phyloP scores from a whole-genome alignment of 768 basidiomycete genomes.

The Crepidotus variabilis region DNA sequence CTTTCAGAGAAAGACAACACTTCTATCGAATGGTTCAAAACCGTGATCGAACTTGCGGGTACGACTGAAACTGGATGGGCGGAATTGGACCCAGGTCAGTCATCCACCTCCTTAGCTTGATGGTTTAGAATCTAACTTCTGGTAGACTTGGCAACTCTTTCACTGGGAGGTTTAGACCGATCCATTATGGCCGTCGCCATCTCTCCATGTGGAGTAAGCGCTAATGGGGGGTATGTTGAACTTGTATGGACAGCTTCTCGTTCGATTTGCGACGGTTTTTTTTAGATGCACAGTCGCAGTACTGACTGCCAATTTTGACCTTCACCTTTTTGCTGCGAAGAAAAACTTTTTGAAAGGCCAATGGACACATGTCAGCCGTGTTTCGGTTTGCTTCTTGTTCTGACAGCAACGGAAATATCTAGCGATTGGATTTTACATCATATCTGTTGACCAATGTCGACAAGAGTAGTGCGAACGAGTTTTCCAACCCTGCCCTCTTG shows the following conservation, averaged over 20 bases:
- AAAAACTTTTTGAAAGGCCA: conserved; percentile 72
- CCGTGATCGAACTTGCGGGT: conserved; percentile 63
- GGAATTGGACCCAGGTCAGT: conserved; percentile 44
- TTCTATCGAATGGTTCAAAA: conserved; percentile 65
- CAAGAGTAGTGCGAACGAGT: neutral
- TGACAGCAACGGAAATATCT: neutral
- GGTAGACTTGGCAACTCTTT: conserved; percentile 64
- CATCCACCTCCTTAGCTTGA: neutral
- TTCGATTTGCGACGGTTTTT: neutral
- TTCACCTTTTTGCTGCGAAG: conserved; percentile 60
- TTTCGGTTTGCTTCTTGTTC: neutral
- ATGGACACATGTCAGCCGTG: conserved; percentile 54
- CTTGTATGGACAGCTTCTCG: neutral
- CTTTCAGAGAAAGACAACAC: conserved; percentile 29
- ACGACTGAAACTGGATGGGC: conserved; percentile 38
- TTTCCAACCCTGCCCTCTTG: conserved; percentile 30
- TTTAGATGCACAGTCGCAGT: conserved; percentile 64
- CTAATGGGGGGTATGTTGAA: conserved; percentile 50
- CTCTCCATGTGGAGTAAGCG: conserved; percentile 67
- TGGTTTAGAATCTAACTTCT: neutral
- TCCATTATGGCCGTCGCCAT: conserved; percentile 51
- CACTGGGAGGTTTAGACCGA: conserved; percentile 72
- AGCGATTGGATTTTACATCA: neutral
- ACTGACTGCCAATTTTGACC: conserved; percentile 73
- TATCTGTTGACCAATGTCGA: neutral